phyloP scores from a whole-genome alignment of 1,284 basidiomycete species.

The Cryptococcus neoformans region DNA sequence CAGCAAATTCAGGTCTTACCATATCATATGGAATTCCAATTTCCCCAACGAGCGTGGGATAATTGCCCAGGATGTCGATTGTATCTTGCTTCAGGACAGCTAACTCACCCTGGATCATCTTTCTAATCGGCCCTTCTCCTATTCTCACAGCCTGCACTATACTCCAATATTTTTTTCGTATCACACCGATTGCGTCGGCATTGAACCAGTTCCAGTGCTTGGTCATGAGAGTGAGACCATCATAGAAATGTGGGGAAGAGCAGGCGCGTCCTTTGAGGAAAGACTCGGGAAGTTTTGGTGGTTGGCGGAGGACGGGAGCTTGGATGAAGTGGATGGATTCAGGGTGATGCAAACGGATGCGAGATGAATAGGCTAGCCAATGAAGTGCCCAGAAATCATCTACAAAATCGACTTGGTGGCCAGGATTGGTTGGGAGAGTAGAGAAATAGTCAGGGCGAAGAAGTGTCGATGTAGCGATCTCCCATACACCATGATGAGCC shows the following conservation, averaged over 20 bases:
- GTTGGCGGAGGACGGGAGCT: slow-evolving; percentile 84
- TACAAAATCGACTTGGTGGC: slow-evolving; percentile 57
- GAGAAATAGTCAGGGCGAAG: slow-evolving; percentile 78
- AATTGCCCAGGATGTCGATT: slow-evolving; percentile 57
- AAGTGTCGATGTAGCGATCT: slow-evolving; percentile 63
- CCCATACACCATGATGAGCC: slow-evolving; percentile 94
- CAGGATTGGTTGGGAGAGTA: slow-evolving; percentile 47
- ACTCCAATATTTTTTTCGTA: slow-evolving; percentile 78
- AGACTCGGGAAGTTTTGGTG: slow-evolving; percentile 59
- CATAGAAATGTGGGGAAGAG: slow-evolving; percentile 89
- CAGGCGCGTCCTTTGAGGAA: slow-evolving; percentile 68
- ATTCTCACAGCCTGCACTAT: slow-evolving; percentile 58
- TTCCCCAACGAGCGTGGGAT: slow-evolving; percentile 92
- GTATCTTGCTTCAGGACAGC: slow-evolving; percentile 70
- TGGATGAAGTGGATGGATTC: slow-evolving; percentile 89
- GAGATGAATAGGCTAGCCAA: slow-evolving; percentile 61
- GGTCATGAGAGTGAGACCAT: slow-evolving; percentile 71
- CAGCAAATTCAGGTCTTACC: slow-evolving; percentile 34
- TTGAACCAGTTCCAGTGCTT: slow-evolving; percentile 97
- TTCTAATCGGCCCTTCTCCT: slow-evolving; percentile 77
- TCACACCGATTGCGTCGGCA: slow-evolving; percentile 61
- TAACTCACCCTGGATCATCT: slow-evolving; percentile 78
- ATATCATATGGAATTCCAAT: slow-evolving; percentile 94
- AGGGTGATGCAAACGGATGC: slow-evolving; percentile 70
- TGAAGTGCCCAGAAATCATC: slow-evolving; percentile 81